Base-by-base conservation (phyloP, 805 yeast genomes). In the Candida boleticola region DNA sequence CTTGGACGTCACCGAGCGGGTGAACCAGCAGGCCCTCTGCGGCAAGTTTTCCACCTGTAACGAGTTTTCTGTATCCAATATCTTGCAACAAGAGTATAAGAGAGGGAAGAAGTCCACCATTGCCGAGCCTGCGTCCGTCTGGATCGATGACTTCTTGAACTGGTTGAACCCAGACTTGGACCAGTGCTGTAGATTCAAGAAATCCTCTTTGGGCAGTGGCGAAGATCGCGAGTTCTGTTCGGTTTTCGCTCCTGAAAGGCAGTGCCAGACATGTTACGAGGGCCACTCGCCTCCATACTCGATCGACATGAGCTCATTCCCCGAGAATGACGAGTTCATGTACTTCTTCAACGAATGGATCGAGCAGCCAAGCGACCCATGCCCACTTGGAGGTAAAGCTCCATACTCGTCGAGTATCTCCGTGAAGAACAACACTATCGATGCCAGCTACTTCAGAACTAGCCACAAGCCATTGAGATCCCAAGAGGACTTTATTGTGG, bases 371-470 rank as follows among this genome's bases (percentile, higher is more conserved):
- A 85, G 95, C 43, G 93, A 86, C 53, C 88, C 92, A 2, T 92
- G 99, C 61, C 97, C 98, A 1, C 66, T 92, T 21, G 98, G 96
- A 3, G 99, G 99, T 2, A 85, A 86, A 55, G 97, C 97, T 0
- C 96, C 97, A 0, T 92, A 92, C 57, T 73, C 85, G 1, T 63
- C 71, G 4, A 71, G 89, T 0, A 66, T 88, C 9, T 64, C 73
- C 1, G 64, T 72, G 21, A 70, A 71, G 43, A 63, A 64, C 23
- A 63, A 66, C 1, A 50, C 61, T 0, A 73, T 89, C 4, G 49
- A 55, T 7, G 68, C 92, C 1, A 79, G 89, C 1, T 73, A 75
- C n/a, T 89, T 92, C 66, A 70, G 98, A 50, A 79, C 92, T 1
- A 75, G 86, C 5, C 98, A 93, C 59, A 58, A 57, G 1, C 92